A percentile compares a stretch with the other conserved stretches of the same genome.
Evolutionary conservation across 805 yeast species (phyloP).

Genomic region (Saccharomycopsis sp.): DNA sequence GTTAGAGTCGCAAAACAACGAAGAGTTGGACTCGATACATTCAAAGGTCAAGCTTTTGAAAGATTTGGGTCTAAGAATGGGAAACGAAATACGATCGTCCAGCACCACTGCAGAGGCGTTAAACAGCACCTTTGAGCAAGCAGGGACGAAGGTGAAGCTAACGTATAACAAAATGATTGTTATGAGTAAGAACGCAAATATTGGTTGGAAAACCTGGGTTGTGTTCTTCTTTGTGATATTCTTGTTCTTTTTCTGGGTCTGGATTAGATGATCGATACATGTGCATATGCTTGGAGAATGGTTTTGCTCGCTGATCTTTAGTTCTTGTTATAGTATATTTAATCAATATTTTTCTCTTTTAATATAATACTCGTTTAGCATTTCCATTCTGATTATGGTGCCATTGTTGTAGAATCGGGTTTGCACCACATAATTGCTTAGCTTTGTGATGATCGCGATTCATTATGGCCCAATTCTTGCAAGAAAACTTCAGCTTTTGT

Average conservation of each 20-base stretch:
- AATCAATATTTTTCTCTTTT: neutral
- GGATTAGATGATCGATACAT: constrained; percentile 16
- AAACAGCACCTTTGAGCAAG: constrained; percentile 14
- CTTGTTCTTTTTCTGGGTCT: constrained; percentile 30
- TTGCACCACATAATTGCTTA: neutral
- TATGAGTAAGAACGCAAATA: constrained; percentile 33
- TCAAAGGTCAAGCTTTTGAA: constrained; percentile 30
- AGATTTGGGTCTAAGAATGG: constrained; percentile 33
- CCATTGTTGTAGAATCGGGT: neutral
- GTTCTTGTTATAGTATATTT: neutral
- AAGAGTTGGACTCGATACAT: constrained; percentile 30
- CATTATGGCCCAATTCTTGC: neutral
- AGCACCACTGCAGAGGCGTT: constrained; percentile 16
- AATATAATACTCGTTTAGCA: neutral
- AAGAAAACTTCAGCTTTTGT: neutral
- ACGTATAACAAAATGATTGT: constrained; percentile 31
- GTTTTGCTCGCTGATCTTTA: too few species aligned
- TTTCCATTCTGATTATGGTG: neutral
- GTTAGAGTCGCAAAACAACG: constrained; percentile 35
- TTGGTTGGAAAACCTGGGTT: constrained; percentile 35
- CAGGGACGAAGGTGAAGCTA: constrained; percentile 27
- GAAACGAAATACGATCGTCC: constrained; percentile 29
- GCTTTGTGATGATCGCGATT: neutral
- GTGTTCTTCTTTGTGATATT: constrained; percentile 29
- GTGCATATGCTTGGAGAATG: too few species aligned